Evolutionary conservation across 2,329 filamentous ascomycete species (phyloP).

Genomic region (Cladobotryum protrusum): DNA sequence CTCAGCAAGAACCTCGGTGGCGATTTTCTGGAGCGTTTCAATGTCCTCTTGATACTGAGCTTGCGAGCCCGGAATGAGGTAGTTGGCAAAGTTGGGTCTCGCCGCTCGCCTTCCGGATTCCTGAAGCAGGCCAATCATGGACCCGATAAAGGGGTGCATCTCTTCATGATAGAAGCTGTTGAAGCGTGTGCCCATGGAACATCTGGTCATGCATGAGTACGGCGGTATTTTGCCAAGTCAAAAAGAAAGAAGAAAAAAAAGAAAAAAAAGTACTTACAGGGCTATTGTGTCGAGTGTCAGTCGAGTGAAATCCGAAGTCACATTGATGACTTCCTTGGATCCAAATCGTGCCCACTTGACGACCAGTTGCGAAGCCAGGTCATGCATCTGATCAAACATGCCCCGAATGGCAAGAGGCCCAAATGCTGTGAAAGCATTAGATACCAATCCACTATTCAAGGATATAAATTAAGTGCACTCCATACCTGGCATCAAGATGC

Average conservation of each 20-base stretch:
- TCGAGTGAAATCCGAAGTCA: conserved; percentile 55
- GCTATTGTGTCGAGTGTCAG: conserved; percentile 58
- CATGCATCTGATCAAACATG: no score
- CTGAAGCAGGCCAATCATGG: conserved; percentile 6
- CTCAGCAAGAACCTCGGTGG: conserved; percentile 3
- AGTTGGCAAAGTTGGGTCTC: conserved; percentile 4
- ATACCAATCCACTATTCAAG: no score
- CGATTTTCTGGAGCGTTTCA: not conserved
- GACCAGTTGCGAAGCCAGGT: conserved; percentile 1
- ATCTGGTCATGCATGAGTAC: no score
- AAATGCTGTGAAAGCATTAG: not conserved
- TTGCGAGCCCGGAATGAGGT: conserved; percentile 1
- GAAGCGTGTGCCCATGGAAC: conserved; percentile 53
- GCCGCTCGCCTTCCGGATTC: conserved; percentile 3
- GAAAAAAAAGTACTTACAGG: conserved; percentile 30
- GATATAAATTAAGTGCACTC: no score
- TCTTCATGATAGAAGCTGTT: conserved; percentile 50
- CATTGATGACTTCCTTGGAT: conserved; percentile 39
- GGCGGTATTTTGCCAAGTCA: no score
- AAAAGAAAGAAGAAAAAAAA: no score
- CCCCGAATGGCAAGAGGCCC: not conserved
- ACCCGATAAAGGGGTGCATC: conserved; percentile 16
- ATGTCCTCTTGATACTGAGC: conserved; percentile 4
- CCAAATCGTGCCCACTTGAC: conserved; percentile 26
- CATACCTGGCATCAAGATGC: conserved; percentile 5